Conservation (phyloP, 2,329 filamentous ascomycete species). For the Alternaria sp. region DNA sequence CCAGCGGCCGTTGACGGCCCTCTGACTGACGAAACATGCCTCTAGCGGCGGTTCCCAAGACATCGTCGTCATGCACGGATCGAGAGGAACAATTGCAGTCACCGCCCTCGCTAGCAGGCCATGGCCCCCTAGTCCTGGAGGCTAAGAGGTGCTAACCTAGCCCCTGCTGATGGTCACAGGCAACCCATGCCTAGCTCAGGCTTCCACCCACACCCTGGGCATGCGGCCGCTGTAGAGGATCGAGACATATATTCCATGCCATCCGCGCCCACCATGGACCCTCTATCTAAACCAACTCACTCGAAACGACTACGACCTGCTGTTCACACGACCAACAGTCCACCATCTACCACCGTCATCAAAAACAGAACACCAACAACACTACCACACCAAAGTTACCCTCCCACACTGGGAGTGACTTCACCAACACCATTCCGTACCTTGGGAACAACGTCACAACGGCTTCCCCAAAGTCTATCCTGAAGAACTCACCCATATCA, state of each 20-base stretch:
- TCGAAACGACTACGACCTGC: constrained; percentile 14
- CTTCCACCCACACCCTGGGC: constrained; percentile 33
- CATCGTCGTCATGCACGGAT: constrained; percentile 42
- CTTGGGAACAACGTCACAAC: constrained; percentile 39
- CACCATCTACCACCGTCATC: constrained; percentile 10
- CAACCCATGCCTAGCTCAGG: constrained; percentile 31
- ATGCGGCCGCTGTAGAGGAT: constrained; percentile 33
- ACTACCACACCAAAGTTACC: constrained; percentile 22
- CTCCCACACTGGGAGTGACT: constrained; percentile 36
- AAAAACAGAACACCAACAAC: constrained; percentile 24
- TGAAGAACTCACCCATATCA: constrained; percentile 38
- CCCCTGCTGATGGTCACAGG: constrained; percentile 30
- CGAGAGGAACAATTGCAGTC: constrained; percentile 17
- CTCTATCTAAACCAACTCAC: constrained; percentile 22
- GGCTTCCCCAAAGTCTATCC: constrained; percentile 42
- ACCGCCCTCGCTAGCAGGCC: constrained; percentile 42
- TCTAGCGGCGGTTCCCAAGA: constrained; percentile 23
- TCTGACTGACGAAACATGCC: constrained; percentile 35
- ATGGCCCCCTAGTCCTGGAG: constrained; percentile 18
- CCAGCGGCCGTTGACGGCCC: constrained; percentile 25
- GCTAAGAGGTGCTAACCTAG: constrained; percentile 12
- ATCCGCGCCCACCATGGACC: constrained; percentile 34
- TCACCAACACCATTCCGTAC: constrained; percentile 35
- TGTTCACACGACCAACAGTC: constrained; percentile 10
- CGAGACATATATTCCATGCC: constrained; percentile 44